Conservation (phyloP, 441 rosid genomes). For the Pelargonium australe region DNA sequence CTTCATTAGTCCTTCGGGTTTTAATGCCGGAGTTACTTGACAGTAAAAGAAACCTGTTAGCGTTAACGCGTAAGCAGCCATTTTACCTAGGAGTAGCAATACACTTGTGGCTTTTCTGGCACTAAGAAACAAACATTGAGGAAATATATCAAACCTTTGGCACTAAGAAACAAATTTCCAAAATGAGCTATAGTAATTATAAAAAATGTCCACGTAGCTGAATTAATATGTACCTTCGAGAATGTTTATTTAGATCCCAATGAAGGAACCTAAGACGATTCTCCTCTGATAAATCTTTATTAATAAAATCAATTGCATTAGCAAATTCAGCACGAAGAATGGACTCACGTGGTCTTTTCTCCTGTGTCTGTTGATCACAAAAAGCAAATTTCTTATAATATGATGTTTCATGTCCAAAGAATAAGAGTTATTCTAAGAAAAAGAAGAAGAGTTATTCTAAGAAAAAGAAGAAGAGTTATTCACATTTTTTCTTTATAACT, state of each 20-base stretch:
- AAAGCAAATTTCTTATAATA: not conserved
- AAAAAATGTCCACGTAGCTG: not conserved
- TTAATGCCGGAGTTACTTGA: slow-evolving; percentile 58
- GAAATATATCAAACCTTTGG: not conserved
- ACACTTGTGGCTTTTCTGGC: slow-evolving; percentile 81
- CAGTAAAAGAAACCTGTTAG: slow-evolving; percentile 88
- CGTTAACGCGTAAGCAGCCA: slow-evolving; percentile 71
- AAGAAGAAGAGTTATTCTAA: not conserved
- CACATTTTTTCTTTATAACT: too few relatives aligned
- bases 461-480: not conserved
- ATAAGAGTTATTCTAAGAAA: not conserved
- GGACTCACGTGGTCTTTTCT: slow-evolving; percentile 91
- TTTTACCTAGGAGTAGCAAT: slow-evolving; percentile 76
- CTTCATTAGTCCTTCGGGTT: slow-evolving; percentile 36
- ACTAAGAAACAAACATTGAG: too few relatives aligned
- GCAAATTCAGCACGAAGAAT: slow-evolving; percentile 93
- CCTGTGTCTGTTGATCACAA: slow-evolving; percentile 52
- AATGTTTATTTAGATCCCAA: slow-evolving; percentile 79
- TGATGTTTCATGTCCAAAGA: slow-evolving; percentile 1
- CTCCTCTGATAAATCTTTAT: slow-evolving; percentile 79
- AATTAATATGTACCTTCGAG: slow-evolving; percentile 49
- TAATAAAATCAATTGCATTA: slow-evolving; percentile 78
- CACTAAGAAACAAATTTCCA: not conserved
- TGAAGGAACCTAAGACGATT: slow-evolving; percentile 67
- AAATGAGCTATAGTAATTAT: not conserved